Evolutionary conservation across 164 flowering plant genomes (phyloP), one percentile per base, ranked within the genome.

Genomic region (Magnolia sinica): DNA sequence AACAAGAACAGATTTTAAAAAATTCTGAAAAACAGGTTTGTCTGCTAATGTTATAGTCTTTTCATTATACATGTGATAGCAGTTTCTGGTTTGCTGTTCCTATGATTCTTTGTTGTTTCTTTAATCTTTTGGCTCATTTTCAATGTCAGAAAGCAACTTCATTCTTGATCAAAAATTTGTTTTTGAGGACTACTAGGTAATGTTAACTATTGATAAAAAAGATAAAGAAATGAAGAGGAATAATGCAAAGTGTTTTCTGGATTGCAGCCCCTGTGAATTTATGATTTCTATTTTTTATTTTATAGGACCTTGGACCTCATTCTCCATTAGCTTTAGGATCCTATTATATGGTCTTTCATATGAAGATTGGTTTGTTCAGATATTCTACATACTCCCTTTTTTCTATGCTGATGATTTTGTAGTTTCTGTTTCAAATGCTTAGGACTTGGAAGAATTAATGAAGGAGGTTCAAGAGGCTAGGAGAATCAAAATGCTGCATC

Each of bases 381-480:
- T 16, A 19, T 19, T 64, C 24, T 64, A n/a, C 19, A 19, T 64
- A 8, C 19, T 64, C 19, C 24, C 67, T 55, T 68, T 13, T 68
- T 31, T 27, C 50, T 31, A 27, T 68, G 71, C 19, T 18, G 24
- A 27, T 11, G 71, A 29, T 68, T 65, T 68, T 68, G 50, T 22
- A 23, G 22, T 3, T 11, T 68, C 50, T 68, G 6, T 31, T 31
- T 68, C 45, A 68, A 70, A 29, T 64, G 68, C 64, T 73, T 75
- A 92, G 97, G 91, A 91, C 58, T 37, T 87, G 84, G 97, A 93
- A 65, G 92, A 85, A 79, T 78, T 96, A 59, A 82, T 88, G 86
- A 91, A 92, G 80, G 99, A 94, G 84, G 98, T 96, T 83, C 98
- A 94, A 76, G 98, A 91, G 85, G 98, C 95, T 67, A 88, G 99